Conservation (phyloP, 2,329 filamentous ascomycete genomes). For the Salinomyces thailandicus region DNA sequence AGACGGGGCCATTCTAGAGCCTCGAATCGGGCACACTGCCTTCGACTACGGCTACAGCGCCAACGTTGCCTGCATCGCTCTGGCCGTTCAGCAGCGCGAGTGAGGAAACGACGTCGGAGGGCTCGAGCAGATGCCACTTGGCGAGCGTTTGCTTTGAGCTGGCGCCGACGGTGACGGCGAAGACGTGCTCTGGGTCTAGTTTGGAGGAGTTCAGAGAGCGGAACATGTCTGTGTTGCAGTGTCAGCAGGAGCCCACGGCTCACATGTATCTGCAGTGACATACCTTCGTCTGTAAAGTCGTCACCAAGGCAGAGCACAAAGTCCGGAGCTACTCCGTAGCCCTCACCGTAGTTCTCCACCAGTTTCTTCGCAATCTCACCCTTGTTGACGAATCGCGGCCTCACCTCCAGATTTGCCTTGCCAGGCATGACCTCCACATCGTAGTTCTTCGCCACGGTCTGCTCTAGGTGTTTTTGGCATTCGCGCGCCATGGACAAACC, state of each 20-base stretch:
- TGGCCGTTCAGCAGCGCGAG: constrained; percentile 26
- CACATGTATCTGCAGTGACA: constrained; percentile 10
- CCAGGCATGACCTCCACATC: constrained; percentile 95
- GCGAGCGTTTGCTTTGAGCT: constrained; percentile 88
- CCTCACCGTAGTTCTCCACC: constrained; percentile 58
- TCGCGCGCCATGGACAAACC: constrained; percentile 69
- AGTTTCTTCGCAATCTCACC: constrained; percentile 85
- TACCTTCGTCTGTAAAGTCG: constrained; percentile 96
- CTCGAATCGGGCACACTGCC: constrained; percentile 5
- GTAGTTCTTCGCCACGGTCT: constrained; percentile 64
- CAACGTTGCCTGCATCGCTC: constrained; percentile 21
- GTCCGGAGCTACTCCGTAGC: constrained; percentile 52
- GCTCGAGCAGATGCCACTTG: constrained; percentile 80
- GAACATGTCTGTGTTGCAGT: constrained; percentile 56
- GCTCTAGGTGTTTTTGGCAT: constrained; percentile 71
- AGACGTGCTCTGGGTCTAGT: constrained; percentile 57
- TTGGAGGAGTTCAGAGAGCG: constrained; percentile 56
- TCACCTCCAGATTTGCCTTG: constrained; percentile 92
- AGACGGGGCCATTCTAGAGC: constrained; percentile 2
- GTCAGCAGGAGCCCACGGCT: background rate
- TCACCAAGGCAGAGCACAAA: constrained; percentile 89
- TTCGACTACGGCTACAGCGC: constrained; percentile 22
- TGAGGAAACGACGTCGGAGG: constrained; percentile 63
- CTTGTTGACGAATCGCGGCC: constrained; percentile 97
- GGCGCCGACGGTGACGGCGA: constrained; percentile 83